A percentile compares a stretch with the other conserved stretches of the same genome.
Evolutionary conservation across 257 asterid genomes (phyloP).

Genomic region (Echites panduratus): DNA sequence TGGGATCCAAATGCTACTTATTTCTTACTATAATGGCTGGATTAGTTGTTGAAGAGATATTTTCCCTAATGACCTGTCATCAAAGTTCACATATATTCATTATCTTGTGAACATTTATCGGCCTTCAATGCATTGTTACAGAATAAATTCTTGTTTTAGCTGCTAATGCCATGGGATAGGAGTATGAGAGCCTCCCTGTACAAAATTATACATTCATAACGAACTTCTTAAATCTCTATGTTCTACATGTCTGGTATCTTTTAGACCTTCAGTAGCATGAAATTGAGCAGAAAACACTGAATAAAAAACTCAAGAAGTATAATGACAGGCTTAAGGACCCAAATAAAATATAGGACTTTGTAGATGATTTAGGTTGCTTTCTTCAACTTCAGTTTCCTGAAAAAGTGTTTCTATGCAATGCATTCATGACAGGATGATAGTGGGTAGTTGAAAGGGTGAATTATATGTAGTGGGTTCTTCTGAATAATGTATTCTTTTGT

Average conservation of each 20-base stretch:
- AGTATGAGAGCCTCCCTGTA: background rate
- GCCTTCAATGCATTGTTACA: background rate
- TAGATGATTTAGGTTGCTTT: background rate
- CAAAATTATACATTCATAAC: background rate
- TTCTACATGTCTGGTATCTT: background rate
- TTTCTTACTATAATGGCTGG: too few species aligned
- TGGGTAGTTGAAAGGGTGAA: constrained; percentile 5
- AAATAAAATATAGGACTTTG: background rate
- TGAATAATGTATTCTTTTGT: background rate
- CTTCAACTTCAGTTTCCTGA: background rate
- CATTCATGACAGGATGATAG: background rate
- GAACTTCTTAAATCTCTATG: background rate
- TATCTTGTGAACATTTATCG: background rate
- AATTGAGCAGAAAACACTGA: too few species aligned
- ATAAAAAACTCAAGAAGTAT: background rate
- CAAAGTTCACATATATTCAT: background rate
- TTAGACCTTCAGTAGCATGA: background rate
- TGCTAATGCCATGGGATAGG: background rate
- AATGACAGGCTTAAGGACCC: background rate
- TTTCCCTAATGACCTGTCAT: background rate
- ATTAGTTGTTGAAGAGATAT: too few species aligned
- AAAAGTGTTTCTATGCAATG: background rate
- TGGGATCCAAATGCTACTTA: too few species aligned
- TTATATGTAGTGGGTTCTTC: background rate
- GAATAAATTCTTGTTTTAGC: background rate